Evolutionary conservation across 2,329 filamentous ascomycete genomes (phyloP).

Genomic region (Colletotrichum aenigma): DNA sequence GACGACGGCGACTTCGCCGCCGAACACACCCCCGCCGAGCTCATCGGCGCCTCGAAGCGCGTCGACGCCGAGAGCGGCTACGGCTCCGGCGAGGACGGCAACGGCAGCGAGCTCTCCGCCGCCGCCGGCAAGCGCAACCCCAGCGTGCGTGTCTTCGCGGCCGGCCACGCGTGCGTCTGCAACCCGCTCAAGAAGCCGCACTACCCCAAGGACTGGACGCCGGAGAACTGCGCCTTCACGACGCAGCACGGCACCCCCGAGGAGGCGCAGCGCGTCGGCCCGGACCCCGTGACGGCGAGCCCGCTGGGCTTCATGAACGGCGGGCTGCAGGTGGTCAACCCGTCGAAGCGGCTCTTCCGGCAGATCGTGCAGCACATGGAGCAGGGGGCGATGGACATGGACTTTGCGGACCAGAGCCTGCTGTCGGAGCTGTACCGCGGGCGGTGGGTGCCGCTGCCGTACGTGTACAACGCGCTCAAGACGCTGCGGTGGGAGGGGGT

Average conservation of each 20-base stretch:
- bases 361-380: conserved; percentile 58
- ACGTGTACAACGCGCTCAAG: conserved; percentile 68
- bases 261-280: conserved; percentile 48
- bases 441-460: conserved; percentile 63
- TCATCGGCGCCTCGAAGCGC: conserved; percentile 1
- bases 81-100: conserved; percentile 1
- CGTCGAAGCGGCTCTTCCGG: conserved; percentile 49
- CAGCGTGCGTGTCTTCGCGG: conserved; percentile 71
- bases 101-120: background rate
- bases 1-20: conserved; percentile 47
- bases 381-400: conserved; percentile 48
- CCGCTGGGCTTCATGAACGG: conserved; percentile 60
- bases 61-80: background rate
- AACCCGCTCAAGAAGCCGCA: conserved; percentile 80
- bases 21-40: conserved; percentile 4
- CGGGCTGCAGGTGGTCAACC: conserved; percentile 62
- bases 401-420: conserved; percentile 65
- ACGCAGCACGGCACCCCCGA: conserved; percentile 52
- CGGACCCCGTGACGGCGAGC: conserved; percentile 45
- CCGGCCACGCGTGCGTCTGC: conserved; percentile 84
- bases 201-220: conserved; percentile 75
- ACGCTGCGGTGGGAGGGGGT: conserved; percentile 58
- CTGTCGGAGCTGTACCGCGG: conserved; percentile 59
- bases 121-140: conserved; percentile 7
- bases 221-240: conserved; percentile 63